Conservation (phyloP, 495 filamentous ascomycete genomes). For the Parmelia sp. region DNA sequence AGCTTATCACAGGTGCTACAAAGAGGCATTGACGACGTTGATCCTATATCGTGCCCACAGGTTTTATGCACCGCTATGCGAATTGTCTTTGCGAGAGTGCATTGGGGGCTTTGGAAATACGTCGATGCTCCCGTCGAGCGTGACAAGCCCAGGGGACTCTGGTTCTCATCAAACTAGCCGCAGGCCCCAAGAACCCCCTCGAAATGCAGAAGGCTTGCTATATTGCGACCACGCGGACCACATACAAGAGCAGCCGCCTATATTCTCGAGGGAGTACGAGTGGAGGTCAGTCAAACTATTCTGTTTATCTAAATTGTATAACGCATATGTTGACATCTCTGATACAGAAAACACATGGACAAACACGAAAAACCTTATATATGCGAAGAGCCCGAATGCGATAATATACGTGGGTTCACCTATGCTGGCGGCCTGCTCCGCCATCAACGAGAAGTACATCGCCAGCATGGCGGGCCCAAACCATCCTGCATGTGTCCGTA, state of each 20-base stretch:
- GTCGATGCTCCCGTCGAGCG: constrained; percentile 19
- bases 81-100: too few species aligned
- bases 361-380: constrained; percentile 91
- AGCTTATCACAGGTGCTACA: too few species aligned
- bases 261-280: constrained; percentile 78
- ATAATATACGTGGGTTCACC: constrained; percentile 87
- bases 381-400: constrained; percentile 67
- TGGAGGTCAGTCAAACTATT: constrained; percentile 66
- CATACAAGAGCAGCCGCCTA: constrained; percentile 44
- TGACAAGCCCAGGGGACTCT: constrained; percentile 34
- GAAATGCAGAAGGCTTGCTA: constrained; percentile 62
- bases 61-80: too few species aligned
- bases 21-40: too few species aligned
- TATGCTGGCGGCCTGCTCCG: constrained; percentile 83
- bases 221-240: constrained; percentile 62
- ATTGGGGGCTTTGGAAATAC: too few species aligned
- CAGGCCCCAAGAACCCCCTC: constrained; percentile 51
- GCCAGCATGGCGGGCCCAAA: constrained; percentile 75
- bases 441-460: constrained; percentile 88
- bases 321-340: constrained; percentile 18
- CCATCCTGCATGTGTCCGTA: constrained; percentile 78
- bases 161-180: constrained; percentile 38
- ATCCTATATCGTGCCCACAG: too few species aligned
- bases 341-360: constrained; percentile 86
- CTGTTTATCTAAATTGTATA: constrained; percentile 5